These are phyloP conservation scores for Venturia carpophila DNA, from an alignment of 2,329 filamentous ascomycete genomes.

Conservation along the genomic window DNA sequence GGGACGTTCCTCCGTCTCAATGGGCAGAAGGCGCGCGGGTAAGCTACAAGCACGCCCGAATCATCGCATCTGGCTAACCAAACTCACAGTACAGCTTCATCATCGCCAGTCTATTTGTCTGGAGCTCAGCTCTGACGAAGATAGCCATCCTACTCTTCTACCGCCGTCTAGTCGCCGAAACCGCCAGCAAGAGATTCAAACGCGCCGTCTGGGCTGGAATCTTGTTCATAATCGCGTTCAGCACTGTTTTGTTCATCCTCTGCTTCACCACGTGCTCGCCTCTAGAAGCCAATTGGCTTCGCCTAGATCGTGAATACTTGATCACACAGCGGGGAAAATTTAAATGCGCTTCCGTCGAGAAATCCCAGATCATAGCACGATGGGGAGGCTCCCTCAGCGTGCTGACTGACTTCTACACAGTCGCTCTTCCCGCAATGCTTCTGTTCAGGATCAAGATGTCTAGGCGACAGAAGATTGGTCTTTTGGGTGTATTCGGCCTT, in stretches of 20 bases:
- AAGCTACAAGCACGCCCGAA: not conserved
- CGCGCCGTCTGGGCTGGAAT: slow-evolving; percentile 25
- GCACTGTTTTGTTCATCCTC: slow-evolving; percentile 26
- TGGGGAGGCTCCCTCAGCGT: slow-evolving; percentile 21
- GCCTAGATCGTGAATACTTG: slow-evolving; percentile 25
- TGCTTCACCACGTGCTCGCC: slow-evolving; percentile 28
- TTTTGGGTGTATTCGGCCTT: slow-evolving; percentile 19
- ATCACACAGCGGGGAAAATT: slow-evolving; percentile 22
- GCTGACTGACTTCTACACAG: slow-evolving; percentile 23
- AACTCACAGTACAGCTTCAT: slow-evolving; percentile 26
- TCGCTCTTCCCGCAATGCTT: slow-evolving; percentile 22
- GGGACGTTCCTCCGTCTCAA: slow-evolving; percentile 26
- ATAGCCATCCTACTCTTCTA: slow-evolving; percentile 34
- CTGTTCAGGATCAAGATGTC: slow-evolving; percentile 23
- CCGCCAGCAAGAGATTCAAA: slow-evolving; percentile 25
- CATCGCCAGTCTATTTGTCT: slow-evolving; percentile 28
- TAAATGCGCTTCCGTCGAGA: slow-evolving; percentile 21
- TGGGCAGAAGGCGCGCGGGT: slow-evolving; percentile 21
- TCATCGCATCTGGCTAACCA: not conserved
- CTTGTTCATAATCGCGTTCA: slow-evolving; percentile 22
- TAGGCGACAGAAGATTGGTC: slow-evolving; percentile 21
- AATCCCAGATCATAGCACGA: slow-evolving; percentile 11
- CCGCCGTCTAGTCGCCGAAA: slow-evolving; percentile 28
- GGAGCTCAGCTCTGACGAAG: slow-evolving; percentile 29
- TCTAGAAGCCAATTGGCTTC: slow-evolving; percentile 29